Percentiles rank a stretch among this genome's conserved stretches.
Conservation (phyloP, 129 eudicot species). For the Logfia minima region DNA sequence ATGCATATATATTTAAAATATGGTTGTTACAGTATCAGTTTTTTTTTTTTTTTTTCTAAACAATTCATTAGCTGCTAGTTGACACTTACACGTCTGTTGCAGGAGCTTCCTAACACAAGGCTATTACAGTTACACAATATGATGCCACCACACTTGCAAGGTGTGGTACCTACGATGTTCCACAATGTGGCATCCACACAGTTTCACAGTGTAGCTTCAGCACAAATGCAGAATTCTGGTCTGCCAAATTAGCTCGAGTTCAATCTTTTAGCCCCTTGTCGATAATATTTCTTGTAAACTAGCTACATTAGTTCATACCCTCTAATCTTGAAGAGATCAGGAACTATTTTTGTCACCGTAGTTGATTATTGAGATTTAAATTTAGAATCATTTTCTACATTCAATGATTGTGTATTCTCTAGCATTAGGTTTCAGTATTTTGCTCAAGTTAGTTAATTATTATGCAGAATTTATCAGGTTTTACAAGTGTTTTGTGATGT, state of each 20-base stretch:
- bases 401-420: conserved; percentile 12
- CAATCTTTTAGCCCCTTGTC: conserved; percentile 10
- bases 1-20: background rate
- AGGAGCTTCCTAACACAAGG: conserved; percentile 52
- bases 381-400: background rate
- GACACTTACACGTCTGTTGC: conserved; percentile 7
- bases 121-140: conserved; percentile 43
- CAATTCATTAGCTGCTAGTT: background rate
- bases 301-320: conserved; percentile 19
- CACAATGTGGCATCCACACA: conserved; percentile 47
- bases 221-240: conserved; percentile 44
- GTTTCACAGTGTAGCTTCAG: conserved; percentile 45
- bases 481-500: conserved; percentile 17
- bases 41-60: no score
- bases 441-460: conserved; percentile 6
- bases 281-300: conserved; percentile 29
- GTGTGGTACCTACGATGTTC: conserved; percentile 47
- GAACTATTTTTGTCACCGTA: conserved; percentile 11
- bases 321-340: conserved; percentile 16
- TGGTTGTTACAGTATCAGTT: background rate
- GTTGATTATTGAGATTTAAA: background rate
- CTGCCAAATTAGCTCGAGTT: conserved; percentile 38
- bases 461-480: conserved; percentile 13
- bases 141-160: conserved; percentile 46
- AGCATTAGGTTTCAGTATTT: background rate